Base-by-base conservation (phyloP, 805 yeast species). In the Candida easanensis region DNA sequence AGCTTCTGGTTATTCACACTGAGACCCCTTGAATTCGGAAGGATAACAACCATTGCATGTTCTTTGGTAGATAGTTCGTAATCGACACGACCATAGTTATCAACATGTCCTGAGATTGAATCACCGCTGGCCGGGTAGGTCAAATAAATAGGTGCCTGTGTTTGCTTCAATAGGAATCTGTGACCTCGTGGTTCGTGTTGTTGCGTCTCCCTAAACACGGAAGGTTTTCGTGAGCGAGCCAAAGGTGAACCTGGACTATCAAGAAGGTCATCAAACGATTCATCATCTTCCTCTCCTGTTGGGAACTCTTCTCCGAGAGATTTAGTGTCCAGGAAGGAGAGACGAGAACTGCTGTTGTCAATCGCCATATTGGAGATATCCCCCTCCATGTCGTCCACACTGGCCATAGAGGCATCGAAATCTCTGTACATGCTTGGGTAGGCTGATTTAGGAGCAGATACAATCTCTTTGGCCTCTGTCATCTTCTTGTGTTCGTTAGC, bases 1-100 rank as follows among this genome's bases (percentile, higher is more conserved):
- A 56, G 36, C 37, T 56, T 56, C 41, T 51, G 41, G 23, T 56
- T 56, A 39, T 56, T 54, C 2, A 46, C 39, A 31, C 59, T 49
- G 5, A 56, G 39, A 1, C 58, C 59, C 16, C 49, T 42, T 1
- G 61, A 56, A 43, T 56, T 56, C 5, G 61, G 61, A 13, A 56
- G 34, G 5, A 54, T 48, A 4, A 56, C 48, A 15, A 56, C 51
- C 59, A 56, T 56, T n/a, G 58, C 48, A 23, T 50, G 46, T 27
- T 54, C 56, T 34, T 52, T 56, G 21, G 59, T 54, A 8, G 46
- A 38, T 15, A 54, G 40, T 38, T 53, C 57, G 33, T 54, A 53
- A 16, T 51, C 59, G 4, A 56, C 49, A 19, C 48, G 51, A 3
- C 60, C 60, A 34, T 56, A 56, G 28, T 49, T 48, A 33, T 56